phyloP scores from a whole-genome alignment of 495 filamentous ascomycete genomes.

The Immersiella caudata region DNA sequence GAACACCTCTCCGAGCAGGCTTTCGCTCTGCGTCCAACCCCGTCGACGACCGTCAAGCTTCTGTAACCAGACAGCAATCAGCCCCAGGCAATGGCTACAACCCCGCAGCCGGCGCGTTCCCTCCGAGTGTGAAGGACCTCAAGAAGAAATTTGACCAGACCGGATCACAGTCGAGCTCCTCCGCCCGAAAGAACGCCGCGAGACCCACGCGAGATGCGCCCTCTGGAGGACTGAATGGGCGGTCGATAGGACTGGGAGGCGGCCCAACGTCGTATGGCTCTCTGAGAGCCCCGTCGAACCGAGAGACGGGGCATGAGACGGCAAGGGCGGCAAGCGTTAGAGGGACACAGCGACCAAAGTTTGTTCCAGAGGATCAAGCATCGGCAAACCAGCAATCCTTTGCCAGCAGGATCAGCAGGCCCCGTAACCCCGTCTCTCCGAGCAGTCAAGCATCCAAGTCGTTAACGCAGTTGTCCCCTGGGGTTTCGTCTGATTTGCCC shows the following conservation, averaged over 20 bases:
- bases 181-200: conserved; percentile 38
- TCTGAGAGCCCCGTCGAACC: conserved; percentile 40
- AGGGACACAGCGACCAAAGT: conserved; percentile 45
- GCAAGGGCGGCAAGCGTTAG: conserved; percentile 32
- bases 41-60: conserved; percentile 42
- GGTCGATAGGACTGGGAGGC: conserved; percentile 31
- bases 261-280: conserved; percentile 39
- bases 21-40: conserved; percentile 56
- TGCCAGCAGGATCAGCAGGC: conserved; percentile 53
- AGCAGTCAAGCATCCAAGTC: conserved; percentile 50
- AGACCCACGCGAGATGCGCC: conserved; percentile 39
- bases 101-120: conserved; percentile 30
- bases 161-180: conserved; percentile 20
- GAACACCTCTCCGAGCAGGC: conserved; percentile 34
- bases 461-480: conserved; percentile 45
- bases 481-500: conserved; percentile 30
- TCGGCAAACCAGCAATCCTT: conserved; percentile 56
- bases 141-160: conserved; percentile 57
- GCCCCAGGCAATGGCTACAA: conserved; percentile 32
- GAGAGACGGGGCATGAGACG: conserved; percentile 37
- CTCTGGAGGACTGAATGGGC: conserved; percentile 35
- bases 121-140: conserved; percentile 58
- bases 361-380: conserved; percentile 45
- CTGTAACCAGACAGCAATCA: conserved; percentile 32
- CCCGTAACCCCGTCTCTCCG: conserved; percentile 42